Evolutionary conservation across 2,329 filamentous ascomycete species (phyloP).

Genomic region (Neofusicoccum parvum): DNA sequence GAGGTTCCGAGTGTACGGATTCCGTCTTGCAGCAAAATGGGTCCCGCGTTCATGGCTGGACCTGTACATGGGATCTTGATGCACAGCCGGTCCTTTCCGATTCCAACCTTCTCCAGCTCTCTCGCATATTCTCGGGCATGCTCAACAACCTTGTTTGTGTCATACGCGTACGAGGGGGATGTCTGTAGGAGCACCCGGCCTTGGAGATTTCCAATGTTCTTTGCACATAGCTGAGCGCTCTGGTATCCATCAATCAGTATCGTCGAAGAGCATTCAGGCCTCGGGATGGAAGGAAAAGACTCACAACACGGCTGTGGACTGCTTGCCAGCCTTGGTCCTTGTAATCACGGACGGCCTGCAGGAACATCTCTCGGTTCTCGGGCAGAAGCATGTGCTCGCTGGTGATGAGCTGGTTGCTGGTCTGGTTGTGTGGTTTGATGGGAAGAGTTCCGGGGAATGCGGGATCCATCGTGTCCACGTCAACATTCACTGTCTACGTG

Average conservation of each 20-base stretch:
- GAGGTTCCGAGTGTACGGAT: slow-evolving; percentile 53
- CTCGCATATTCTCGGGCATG: slow-evolving; percentile 51
- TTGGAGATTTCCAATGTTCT: slow-evolving; percentile 49
- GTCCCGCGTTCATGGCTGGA: slow-evolving; percentile 50
- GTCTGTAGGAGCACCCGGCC: slow-evolving; percentile 55
- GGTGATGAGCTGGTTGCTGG: slow-evolving; percentile 55
- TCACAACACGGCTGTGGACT: slow-evolving; percentile 52
- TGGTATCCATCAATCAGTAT: slow-evolving; percentile 21
- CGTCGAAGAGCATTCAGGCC: background rate
- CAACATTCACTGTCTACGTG: slow-evolving; percentile 47
- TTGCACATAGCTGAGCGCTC: slow-evolving; percentile 52
- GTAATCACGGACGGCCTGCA: slow-evolving; percentile 46
- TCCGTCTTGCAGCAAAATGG: slow-evolving; percentile 46
- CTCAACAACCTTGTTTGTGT: slow-evolving; percentile 47
- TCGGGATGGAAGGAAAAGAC: background rate
- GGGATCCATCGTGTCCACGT: slow-evolving; percentile 57
- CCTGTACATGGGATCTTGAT: slow-evolving; percentile 57
- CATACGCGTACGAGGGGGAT: slow-evolving; percentile 50
- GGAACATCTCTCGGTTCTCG: slow-evolving; percentile 49
- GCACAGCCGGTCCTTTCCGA: slow-evolving; percentile 50
- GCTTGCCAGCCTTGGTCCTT: slow-evolving; percentile 51
- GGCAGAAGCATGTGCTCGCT: slow-evolving; percentile 50
- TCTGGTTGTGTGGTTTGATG: slow-evolving; percentile 52
- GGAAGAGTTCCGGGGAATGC: slow-evolving; percentile 51
- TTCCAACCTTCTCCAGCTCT: slow-evolving; percentile 50